Percentiles rank a stretch among this genome's conserved stretches.
phyloP scores from a whole-genome alignment of 1,284 basidiomycete genomes.

The Coniferiporia weirii region DNA sequence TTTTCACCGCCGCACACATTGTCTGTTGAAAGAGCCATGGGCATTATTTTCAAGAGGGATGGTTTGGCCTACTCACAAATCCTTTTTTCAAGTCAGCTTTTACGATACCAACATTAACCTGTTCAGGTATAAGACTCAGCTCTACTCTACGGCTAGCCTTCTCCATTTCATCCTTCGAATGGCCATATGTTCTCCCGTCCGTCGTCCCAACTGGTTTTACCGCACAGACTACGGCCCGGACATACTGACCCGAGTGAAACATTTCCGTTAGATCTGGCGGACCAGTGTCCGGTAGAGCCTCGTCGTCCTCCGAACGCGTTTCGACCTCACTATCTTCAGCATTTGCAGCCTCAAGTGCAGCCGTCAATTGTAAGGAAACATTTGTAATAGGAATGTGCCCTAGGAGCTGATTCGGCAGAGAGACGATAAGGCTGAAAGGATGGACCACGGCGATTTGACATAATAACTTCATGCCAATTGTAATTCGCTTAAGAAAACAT shows the following conservation, averaged over 20 bases:
- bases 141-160: conserved; percentile 80
- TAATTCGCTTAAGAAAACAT: conserved; percentile 55
- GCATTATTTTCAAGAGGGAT: not conserved
- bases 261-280: conserved; percentile 71
- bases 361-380: conserved; percentile 82
- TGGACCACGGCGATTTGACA: conserved; percentile 84
- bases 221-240: conserved; percentile 72
- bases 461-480: conserved; percentile 82
- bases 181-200: conserved; percentile 49
- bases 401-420: conserved; percentile 91
- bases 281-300: conserved; percentile 33
- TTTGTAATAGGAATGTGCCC: conserved; percentile 95
- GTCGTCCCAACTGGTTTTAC: conserved; percentile 60
- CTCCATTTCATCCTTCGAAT: conserved; percentile 59
- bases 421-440: conserved; percentile 87
- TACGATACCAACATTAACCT: conserved; percentile 80
- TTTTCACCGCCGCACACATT: conserved; percentile 74
- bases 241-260: conserved; percentile 83
- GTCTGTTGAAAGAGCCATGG: conserved; percentile 41
- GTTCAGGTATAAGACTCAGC: conserved; percentile 78
- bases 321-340: conserved; percentile 39
- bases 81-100: conserved; percentile 76
- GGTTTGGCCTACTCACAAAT: conserved; percentile 45
- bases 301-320: conserved; percentile 40
- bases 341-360: conserved; percentile 57